Evolutionary conservation across 2,329 filamentous ascomycete species (phyloP).

Genomic region (Cercospora nicotianae): DNA sequence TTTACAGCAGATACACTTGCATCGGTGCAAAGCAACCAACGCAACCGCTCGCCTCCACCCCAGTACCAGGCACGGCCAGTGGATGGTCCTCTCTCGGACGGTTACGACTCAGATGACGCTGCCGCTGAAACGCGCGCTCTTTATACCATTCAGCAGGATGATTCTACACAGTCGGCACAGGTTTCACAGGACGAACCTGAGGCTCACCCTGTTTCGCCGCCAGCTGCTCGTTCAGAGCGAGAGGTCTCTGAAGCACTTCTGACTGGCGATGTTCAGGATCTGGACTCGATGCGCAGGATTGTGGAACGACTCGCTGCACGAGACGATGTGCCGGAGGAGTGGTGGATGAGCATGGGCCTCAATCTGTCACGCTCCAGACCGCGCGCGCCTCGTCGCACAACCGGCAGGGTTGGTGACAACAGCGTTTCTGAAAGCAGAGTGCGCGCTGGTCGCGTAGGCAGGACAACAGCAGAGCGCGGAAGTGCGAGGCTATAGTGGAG

Average conservation of each 20-base stretch:
- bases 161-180: slow-evolving; percentile 14
- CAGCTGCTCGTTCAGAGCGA: slow-evolving; percentile 24
- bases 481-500: slow-evolving; percentile 11
- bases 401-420: slow-evolving; percentile 8
- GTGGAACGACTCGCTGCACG: slow-evolving; percentile 68
- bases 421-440: slow-evolving; percentile 1
- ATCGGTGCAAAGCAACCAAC: not conserved
- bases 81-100: slow-evolving; percentile 7
- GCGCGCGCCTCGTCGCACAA: slow-evolving; percentile 9
- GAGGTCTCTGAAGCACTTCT: slow-evolving; percentile 31
- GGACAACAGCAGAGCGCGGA: slow-evolving; percentile 4
- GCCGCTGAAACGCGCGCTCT: slow-evolving; percentile 14
- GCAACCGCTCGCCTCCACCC: slow-evolving; percentile 29
- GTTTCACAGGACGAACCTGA: slow-evolving; percentile 30
- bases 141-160: slow-evolving; percentile 17
- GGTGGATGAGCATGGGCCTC: slow-evolving; percentile 62
- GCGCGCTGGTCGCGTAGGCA: slow-evolving; percentile 2
- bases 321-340: slow-evolving; percentile 77
- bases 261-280: slow-evolving; percentile 38
- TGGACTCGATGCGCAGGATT: slow-evolving; percentile 70
- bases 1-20: slow-evolving; percentile 24
- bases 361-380: slow-evolving; percentile 32
- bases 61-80: slow-evolving; percentile 25
- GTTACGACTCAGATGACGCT: slow-evolving; percentile 2
- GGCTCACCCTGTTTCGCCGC: slow-evolving; percentile 33